These are phyloP conservation scores for Leccinum pseudoinsigne DNA, from an alignment of 1,284 basidiomycete species.

Conservation along the genomic window DNA sequence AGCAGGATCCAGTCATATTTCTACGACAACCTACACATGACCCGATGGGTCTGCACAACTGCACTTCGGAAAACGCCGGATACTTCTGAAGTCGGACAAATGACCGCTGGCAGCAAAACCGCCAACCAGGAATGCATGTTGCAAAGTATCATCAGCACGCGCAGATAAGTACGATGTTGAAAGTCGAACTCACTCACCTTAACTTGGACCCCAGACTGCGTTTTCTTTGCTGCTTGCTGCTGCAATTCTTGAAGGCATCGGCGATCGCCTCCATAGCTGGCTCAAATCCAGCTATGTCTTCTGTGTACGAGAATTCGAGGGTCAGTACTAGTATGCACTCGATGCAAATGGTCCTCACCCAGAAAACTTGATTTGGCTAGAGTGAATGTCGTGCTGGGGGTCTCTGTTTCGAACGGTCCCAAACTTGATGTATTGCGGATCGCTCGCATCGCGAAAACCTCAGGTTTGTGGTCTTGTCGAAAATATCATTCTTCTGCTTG, in stretches of 20 bases:
- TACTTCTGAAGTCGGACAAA: constrained; percentile 40
- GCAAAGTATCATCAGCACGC: not conserved
- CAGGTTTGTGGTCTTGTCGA: constrained; percentile 50
- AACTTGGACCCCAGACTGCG: constrained; percentile 19
- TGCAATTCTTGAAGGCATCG: constrained; percentile 38
- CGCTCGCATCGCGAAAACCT: constrained; percentile 39
- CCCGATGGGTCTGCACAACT: constrained; percentile 38
- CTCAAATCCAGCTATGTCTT: constrained; percentile 35
- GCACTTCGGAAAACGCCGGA: constrained; percentile 30
- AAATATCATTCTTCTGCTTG: constrained; percentile 40
- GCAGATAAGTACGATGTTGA: not conserved
- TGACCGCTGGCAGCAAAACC: constrained; percentile 53
- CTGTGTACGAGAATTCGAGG: constrained; percentile 21
- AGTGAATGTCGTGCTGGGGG: constrained; percentile 39
- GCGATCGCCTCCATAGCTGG: constrained; percentile 45
- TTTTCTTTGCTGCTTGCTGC: constrained; percentile 13
- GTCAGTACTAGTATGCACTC: not conserved
- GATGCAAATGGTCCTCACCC: constrained; percentile 32
- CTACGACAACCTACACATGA: constrained; percentile 33
- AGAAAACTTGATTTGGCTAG: constrained; percentile 43
- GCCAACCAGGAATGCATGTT: constrained; percentile 35
- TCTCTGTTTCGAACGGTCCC: constrained; percentile 46
- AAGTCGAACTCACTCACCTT: not conserved
- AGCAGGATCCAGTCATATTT: not conserved
- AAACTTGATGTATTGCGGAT: constrained; percentile 48